Conservation (phyloP, 2,329 filamentous ascomycete species). For the Fusarium sp. region DNA sequence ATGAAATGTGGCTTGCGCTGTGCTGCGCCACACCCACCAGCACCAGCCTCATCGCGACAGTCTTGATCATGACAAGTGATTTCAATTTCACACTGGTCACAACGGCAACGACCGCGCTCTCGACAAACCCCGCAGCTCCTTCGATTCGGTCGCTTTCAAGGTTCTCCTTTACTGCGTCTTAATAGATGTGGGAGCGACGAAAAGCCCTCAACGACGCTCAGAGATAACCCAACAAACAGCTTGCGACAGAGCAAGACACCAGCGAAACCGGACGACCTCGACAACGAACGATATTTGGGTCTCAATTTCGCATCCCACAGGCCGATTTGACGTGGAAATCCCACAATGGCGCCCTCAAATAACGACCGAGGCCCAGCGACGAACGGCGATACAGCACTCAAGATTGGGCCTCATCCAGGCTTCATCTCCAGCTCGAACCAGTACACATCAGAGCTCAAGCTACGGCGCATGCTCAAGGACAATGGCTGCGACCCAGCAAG, state of each 20-base stretch:
- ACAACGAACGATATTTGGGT: background rate
- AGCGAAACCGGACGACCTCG: background rate
- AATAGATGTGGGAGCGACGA: background rate
- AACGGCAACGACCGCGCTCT: background rate
- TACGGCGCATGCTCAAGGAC: slow-evolving; percentile 79
- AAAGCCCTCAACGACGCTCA: background rate
- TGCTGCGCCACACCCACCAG: slow-evolving; percentile 21
- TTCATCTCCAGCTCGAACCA: slow-evolving; percentile 69
- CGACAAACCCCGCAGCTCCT: background rate
- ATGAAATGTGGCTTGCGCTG: slow-evolving; percentile 19
- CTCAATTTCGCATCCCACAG: background rate
- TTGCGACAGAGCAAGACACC: background rate
- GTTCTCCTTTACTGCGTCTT: background rate
- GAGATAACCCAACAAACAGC: background rate
- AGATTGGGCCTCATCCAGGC: slow-evolving; percentile 63
- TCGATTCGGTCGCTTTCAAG: background rate
- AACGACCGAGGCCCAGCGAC: slow-evolving; percentile 22
- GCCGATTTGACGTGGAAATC: background rate
- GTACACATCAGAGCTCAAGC: slow-evolving; percentile 85
- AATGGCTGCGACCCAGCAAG: slow-evolving; percentile 81
- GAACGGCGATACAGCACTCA: slow-evolving; percentile 40
- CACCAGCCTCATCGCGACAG: slow-evolving; percentile 37
- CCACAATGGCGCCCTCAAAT: slow-evolving; percentile 35
- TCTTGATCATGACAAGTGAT: slow-evolving; percentile 30
- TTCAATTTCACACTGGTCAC: background rate